A percentile compares a stretch with the other conserved stretches of the same genome.
phyloP scores from a whole-genome alignment of 306 rosid species.

The Calophaca sinica region DNA sequence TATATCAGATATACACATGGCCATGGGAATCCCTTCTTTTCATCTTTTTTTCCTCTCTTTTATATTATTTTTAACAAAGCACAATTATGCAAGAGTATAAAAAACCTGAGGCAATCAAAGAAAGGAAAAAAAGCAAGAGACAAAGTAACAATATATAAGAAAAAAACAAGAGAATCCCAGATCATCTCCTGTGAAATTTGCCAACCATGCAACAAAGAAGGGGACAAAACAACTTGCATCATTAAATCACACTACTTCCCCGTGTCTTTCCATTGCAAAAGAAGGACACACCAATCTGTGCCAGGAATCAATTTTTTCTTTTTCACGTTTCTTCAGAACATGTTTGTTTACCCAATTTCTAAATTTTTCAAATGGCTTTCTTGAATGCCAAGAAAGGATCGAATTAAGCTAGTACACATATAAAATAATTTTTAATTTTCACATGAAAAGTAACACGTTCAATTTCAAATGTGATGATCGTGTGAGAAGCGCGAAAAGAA shows the following conservation, averaged over 20 bases:
- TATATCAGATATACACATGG: too few relatives aligned
- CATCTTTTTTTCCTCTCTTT: too few relatives aligned
- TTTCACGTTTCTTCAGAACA: slow-evolving; percentile 30
- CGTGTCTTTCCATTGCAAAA: slow-evolving; percentile 17
- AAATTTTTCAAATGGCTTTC: slow-evolving; percentile 4
- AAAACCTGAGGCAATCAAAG: too few relatives aligned
- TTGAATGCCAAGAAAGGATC: slow-evolving; percentile 24
- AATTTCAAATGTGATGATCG: slow-evolving; percentile 24
- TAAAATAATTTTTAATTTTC: slow-evolving; percentile 4
- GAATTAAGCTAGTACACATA: background rate
- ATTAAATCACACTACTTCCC: background rate
- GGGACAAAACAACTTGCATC: background rate
- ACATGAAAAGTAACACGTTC: slow-evolving; percentile 51
- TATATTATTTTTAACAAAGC: too few relatives aligned
- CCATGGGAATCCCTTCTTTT: too few relatives aligned
- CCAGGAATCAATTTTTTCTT: slow-evolving; percentile 16
- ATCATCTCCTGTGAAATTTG: slow-evolving; percentile 1
- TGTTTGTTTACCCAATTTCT: background rate
- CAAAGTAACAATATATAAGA: background rate
- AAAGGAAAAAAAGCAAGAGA: too few relatives aligned
- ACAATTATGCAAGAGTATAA: too few relatives aligned
- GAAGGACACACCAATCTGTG: background rate
- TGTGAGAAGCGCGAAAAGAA: slow-evolving; percentile 53
- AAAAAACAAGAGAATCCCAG: slow-evolving; percentile 10
- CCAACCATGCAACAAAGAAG: slow-evolving; percentile 34